Conservation (phyloP, 1,139 yeast genomes). For the Starmera stellimalicola region DNA sequence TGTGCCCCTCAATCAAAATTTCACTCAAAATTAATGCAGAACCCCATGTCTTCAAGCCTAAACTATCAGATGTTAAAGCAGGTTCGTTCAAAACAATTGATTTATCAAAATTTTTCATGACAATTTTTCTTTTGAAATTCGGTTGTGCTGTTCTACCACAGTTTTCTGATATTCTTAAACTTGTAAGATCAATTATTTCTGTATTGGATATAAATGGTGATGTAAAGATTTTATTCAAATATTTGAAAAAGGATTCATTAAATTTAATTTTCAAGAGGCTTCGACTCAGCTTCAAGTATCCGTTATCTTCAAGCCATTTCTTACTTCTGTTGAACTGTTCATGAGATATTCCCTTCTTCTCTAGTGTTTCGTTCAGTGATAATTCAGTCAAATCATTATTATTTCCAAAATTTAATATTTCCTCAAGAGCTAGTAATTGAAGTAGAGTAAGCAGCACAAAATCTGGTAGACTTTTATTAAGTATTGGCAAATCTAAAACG, state of each 20-base stretch:
- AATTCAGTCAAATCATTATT: constrained; percentile 3
- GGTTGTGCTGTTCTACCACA: constrained; percentile 89
- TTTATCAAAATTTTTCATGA: constrained; percentile 26
- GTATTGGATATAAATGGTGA: constrained; percentile 35
- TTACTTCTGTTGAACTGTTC: constrained; percentile 21
- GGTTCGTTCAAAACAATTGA: constrained; percentile 62
- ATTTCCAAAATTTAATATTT: constrained; percentile 42
- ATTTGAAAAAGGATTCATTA: constrained; percentile 31
- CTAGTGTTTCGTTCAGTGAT: constrained; percentile 18
- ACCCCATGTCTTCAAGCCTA: constrained; percentile 96
- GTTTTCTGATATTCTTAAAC: constrained; percentile 64
- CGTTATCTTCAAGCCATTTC: constrained; percentile 31
- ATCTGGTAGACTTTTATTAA: constrained; percentile 39
- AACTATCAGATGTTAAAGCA: constrained; percentile 71
- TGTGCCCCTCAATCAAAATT: constrained; percentile 20
- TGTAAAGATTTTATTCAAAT: constrained; percentile 60
- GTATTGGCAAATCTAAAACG: constrained; percentile 56
- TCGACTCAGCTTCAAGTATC: constrained; percentile 28
- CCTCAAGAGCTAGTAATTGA: constrained; percentile 39
- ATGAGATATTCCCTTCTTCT: constrained; percentile 22
- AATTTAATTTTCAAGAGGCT: constrained; percentile 24
- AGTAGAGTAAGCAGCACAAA: constrained; percentile 37
- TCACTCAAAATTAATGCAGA: constrained; percentile 67
- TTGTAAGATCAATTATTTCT: constrained; percentile 46
- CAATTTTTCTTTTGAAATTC: constrained; percentile 44